Evolutionary conservation across 129 eudicot species (phyloP).

Genomic region (Dittrichia graveolens): DNA sequence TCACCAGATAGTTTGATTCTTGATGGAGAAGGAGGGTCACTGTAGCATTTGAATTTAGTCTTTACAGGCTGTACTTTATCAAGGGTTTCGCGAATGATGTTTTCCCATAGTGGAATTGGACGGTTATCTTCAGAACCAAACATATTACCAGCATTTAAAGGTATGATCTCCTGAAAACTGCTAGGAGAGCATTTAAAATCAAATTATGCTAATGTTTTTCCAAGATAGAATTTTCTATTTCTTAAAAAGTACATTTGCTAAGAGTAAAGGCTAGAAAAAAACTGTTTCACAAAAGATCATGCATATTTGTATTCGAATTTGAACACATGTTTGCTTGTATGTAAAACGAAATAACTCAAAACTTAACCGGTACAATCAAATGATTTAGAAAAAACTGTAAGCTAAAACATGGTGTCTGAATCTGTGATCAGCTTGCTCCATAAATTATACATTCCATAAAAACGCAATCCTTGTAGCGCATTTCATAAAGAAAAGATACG

Average conservation of each 20-base stretch:
- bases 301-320: too few species aligned
- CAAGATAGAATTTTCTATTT: too few species aligned
- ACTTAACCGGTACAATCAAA: not conserved
- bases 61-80: constrained; percentile 47
- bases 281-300: too few species aligned
- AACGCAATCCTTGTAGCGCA: not conserved
- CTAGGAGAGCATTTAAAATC: constrained; percentile 7
- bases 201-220: not conserved
- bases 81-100: constrained; percentile 72
- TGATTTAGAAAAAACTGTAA: not conserved
- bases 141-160: constrained; percentile 81
- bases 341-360: constrained; percentile 1
- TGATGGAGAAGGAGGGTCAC: constrained; percentile 93
- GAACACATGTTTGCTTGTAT: not conserved
- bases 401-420: not conserved
- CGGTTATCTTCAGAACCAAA: constrained; percentile 88
- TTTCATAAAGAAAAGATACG: not conserved
- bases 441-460: not conserved
- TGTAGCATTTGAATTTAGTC: constrained; percentile 59
- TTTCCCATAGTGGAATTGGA: constrained; percentile 82
- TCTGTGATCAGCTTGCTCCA: not conserved
- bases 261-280: not conserved
- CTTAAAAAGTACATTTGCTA: not conserved
- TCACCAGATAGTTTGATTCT: constrained; percentile 62
- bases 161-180: constrained; percentile 93